Base-by-base conservation (phyloP, 306 rosid species). In the Quercus suber region DNA sequence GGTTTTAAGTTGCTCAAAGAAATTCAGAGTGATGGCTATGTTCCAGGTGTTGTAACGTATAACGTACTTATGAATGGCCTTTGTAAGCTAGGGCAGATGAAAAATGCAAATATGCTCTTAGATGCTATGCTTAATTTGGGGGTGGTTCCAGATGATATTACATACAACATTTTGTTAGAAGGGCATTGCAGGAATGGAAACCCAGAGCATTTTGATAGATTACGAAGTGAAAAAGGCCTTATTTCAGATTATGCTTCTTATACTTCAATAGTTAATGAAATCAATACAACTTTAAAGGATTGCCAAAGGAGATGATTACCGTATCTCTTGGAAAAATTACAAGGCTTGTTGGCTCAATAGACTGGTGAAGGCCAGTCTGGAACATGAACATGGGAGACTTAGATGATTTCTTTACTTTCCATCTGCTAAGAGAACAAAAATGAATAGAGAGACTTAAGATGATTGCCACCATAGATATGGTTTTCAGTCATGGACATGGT, bases 31-130 rank as follows among this genome's bases (percentile, higher is more conserved):
- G 86, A 79, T 58, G 93, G 92, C 21, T 87, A 58, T 69, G 76
- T 84, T 4, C 97, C 96, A 1, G 89, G 89, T 41, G 90, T 92
- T 78, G 93, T 89, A 68, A 88, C 96, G 21, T 90, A 94, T 78
- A 94, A 94, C 72, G 96, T 83, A 15, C 94, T 94, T 18, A 89
- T 94, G 96, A 90, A 90, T 77, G 97, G 96, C 67, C 63, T 92
- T 10, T 94, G 98, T 86, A 94, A 90, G 81, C 89, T 82, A 84
- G 98, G 98, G 74, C 98, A 94, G 93, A 86, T 94, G 96, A 94
- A 88, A 85, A 94, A 94, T 87, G 98, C 98, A 6, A 52, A 80
- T 68, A 90, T 89, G 97, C 86, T 94, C 52, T 85, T 94, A 73
- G 88, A 90, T 77, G 94, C 96, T 67, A 94, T 94, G 98, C 89